phyloP scores from a whole-genome alignment of 2,329 filamentous ascomycete genomes.

The Parastagonospora avenae region DNA sequence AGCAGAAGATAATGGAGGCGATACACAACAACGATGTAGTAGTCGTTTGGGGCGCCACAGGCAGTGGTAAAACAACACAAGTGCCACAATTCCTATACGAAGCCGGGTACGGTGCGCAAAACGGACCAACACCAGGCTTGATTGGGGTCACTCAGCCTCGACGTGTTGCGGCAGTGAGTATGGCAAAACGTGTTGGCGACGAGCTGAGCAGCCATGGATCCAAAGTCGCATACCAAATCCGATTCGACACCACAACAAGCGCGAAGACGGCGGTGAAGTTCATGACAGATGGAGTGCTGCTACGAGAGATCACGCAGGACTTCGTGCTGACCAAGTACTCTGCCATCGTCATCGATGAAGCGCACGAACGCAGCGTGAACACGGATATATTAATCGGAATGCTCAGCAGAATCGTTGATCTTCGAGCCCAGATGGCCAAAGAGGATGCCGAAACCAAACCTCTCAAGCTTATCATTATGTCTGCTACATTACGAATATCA shows the following conservation, averaged over 20 bases:
- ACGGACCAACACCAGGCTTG: slow-evolving; percentile 83
- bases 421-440: slow-evolving; percentile 74
- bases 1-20: slow-evolving; percentile 97
- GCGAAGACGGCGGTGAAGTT: slow-evolving; percentile 91
- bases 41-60: slow-evolving; percentile 91
- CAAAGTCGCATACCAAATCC: slow-evolving; percentile 85
- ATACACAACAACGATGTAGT: slow-evolving; percentile 90
- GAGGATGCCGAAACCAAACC: slow-evolving; percentile 74
- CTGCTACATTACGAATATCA: slow-evolving; percentile 86
- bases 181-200: slow-evolving; percentile 88
- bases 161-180: slow-evolving; percentile 93
- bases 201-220: slow-evolving; percentile 81
- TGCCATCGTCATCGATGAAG: slow-evolving; percentile 92
- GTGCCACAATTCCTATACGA: slow-evolving; percentile 96
- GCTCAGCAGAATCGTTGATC: slow-evolving; percentile 87
- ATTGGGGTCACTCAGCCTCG: slow-evolving; percentile 95
- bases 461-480: slow-evolving; percentile 97
- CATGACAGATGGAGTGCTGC: slow-evolving; percentile 96
- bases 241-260: slow-evolving; percentile 85
- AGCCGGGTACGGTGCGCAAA: slow-evolving; percentile 81
- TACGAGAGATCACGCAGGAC: slow-evolving; percentile 89
- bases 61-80: slow-evolving; percentile 97
- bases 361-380: slow-evolving; percentile 95
- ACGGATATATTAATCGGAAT: slow-evolving; percentile 98
- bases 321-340: slow-evolving; percentile 90